Conservation (phyloP, 2,329 filamentous ascomycete species). For the Trichoderma polysporum region DNA sequence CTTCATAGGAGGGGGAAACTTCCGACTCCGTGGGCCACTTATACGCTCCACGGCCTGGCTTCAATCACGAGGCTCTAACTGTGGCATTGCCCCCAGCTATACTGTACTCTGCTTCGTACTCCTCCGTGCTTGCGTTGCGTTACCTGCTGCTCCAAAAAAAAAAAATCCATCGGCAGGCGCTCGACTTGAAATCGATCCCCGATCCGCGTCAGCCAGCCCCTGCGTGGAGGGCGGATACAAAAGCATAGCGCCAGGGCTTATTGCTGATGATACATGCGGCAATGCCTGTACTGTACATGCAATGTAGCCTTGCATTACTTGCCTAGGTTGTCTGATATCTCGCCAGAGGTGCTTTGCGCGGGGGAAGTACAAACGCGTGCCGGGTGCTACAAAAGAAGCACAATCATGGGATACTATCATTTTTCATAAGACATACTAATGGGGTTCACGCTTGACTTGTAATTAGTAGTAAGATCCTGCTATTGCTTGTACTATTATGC, state of each 20-base stretch:
- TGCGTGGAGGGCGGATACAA: slow-evolving; percentile 9
- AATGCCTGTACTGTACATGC: neutral
- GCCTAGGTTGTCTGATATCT: neutral
- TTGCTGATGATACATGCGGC: slow-evolving; percentile 1
- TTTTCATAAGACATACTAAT: neutral
- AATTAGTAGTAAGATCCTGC: neutral
- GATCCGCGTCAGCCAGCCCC: slow-evolving; percentile 21
- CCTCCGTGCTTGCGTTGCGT: neutral
- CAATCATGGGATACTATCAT: neutral
- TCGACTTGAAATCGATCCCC: slow-evolving; percentile 9
- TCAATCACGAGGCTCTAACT: neutral
- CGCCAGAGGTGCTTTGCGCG: neutral
- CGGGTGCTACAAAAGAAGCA: neutral
- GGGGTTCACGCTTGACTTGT: neutral
- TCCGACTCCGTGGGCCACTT: neutral
- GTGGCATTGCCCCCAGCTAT: too few species aligned
- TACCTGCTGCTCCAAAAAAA: neutral
- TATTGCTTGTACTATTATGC: neutral
- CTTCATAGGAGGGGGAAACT: neutral
- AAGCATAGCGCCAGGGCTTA: slow-evolving; percentile 20
- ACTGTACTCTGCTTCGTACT: neutral
- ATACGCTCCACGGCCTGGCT: neutral
- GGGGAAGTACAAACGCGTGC: too few species aligned
- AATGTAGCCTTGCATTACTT: slow-evolving; percentile 2
- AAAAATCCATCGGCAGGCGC: neutral